A percentile compares a stretch with the other conserved stretches of the same genome.
These are phyloP conservation scores for Populus simonii DNA, from an alignment of 345 rosid genomes.

Conservation along the genomic window DNA sequence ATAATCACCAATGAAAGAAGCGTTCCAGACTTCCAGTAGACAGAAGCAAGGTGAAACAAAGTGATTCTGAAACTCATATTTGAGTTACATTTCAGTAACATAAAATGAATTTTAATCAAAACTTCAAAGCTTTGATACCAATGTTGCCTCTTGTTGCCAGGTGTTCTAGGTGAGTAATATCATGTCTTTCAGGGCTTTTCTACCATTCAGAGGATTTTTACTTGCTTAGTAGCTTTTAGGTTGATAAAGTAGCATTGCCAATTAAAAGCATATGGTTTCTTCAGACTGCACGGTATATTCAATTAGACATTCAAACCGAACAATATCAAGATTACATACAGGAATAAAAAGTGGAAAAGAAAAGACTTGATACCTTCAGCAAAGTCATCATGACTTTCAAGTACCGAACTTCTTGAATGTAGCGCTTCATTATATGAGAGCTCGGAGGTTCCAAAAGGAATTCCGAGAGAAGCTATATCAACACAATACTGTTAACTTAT, in stretches of 20 bases:
- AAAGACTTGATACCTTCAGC: constrained; percentile 52
- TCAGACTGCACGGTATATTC: not conserved
- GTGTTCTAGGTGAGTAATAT: not conserved
- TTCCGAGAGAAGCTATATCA: constrained; percentile 80
- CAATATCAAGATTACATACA: not conserved
- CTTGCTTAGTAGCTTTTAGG: not conserved
- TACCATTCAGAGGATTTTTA: not conserved
- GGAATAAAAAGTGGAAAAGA: not conserved
- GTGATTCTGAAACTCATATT: not conserved
- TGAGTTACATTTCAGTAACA: not conserved
- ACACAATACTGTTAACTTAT: constrained; percentile 9
- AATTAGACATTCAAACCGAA: constrained; percentile 4
- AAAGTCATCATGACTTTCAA: constrained; percentile 91
- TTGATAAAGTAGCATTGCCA: not conserved
- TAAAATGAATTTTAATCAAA: not conserved
- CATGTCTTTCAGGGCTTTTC: not conserved
- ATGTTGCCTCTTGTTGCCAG: not conserved
- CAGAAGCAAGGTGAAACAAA: not conserved
- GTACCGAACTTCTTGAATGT: constrained; percentile 79
- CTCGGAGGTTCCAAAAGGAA: constrained; percentile 86
- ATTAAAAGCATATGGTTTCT: not conserved
- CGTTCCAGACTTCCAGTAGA: not conserved
- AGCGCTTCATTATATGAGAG: constrained; percentile 88
- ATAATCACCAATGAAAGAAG: not conserved
- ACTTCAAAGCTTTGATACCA: not conserved